Evolutionary conservation across 352 stramenopile genomes (phyloP).

Genomic region (Phytophthora sp.): DNA sequence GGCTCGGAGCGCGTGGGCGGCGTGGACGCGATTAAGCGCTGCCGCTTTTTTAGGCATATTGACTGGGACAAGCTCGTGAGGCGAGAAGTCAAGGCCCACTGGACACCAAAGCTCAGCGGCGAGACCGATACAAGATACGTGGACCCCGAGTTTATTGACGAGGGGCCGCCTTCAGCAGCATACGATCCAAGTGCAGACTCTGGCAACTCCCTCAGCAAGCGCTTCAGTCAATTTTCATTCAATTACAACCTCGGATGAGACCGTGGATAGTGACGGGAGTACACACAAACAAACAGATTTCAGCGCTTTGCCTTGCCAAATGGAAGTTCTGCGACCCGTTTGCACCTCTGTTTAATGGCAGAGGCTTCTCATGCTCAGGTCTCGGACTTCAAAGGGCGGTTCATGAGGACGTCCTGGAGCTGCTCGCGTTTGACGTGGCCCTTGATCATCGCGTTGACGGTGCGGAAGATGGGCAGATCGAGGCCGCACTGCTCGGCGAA

Average conservation of each 20-base stretch:
- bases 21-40: constrained; percentile 74
- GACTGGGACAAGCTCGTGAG: constrained; percentile 79
- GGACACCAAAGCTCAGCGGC: constrained; percentile 83
- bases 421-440: constrained; percentile 76
- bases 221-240: constrained; percentile 92
- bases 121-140: constrained; percentile 90
- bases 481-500: constrained; percentile 92
- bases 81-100: constrained; percentile 78
- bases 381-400: constrained; percentile 80
- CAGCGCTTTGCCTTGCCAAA: too few relatives aligned
- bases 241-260: constrained; percentile 78
- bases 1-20: constrained; percentile 71
- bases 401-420: constrained; percentile 81
- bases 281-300: constrained; percentile 21
- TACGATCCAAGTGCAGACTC: constrained; percentile 72
- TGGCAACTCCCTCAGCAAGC: constrained; percentile 78
- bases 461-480: constrained; percentile 91
- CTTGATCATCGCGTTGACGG: constrained; percentile 88
- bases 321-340: too few relatives aligned
- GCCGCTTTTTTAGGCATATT: constrained; percentile 75
- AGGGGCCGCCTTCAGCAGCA: constrained; percentile 79
- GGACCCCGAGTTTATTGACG: constrained; percentile 88
- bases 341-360: too few relatives aligned
- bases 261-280: constrained; percentile 19
- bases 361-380: constrained; percentile 51